These are phyloP conservation scores for Hypomyces perniciosus DNA, from an alignment of 2,329 filamentous ascomycete genomes.

Conservation along the genomic window DNA sequence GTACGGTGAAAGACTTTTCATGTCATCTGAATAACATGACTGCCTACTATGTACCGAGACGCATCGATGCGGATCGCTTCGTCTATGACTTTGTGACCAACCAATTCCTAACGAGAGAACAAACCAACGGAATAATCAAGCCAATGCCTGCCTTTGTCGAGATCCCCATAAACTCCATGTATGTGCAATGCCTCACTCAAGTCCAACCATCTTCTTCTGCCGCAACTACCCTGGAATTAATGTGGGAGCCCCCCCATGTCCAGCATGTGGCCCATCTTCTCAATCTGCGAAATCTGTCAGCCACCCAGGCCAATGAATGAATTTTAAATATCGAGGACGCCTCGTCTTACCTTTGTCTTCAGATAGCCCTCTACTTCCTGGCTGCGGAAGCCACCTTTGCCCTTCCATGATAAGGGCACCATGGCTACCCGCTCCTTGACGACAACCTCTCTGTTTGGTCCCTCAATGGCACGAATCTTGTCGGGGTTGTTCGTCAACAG, in stretches of 20 bases:
- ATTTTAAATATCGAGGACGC: neutral
- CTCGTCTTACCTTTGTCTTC: constrained; percentile 72
- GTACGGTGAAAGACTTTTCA: neutral
- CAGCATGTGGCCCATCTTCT: constrained; percentile 81
- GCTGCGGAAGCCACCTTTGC: constrained; percentile 74
- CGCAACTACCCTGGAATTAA: neutral
- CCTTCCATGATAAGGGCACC: constrained; percentile 91
- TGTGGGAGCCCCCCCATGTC: constrained; percentile 40
- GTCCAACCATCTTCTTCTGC: neutral
- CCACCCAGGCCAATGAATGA: neutral
- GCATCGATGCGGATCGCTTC: neutral
- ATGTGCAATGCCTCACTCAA: constrained; percentile 1
- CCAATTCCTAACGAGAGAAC: neutral
- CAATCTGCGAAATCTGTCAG: constrained; percentile 51
- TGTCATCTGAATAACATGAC: neutral
- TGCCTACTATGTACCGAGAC: neutral
- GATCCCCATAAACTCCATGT: constrained; percentile 2
- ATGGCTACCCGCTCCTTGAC: constrained; percentile 90
- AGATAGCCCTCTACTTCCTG: constrained; percentile 90
- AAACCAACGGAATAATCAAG: neutral
- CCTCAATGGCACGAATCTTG: constrained; percentile 91
- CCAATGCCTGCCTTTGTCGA: neutral
- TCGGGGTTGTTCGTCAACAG: constrained; percentile 96
- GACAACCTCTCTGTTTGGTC: constrained; percentile 77
- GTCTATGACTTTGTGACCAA: neutral